Conservation (phyloP, 768 basidiomycete species). For the Boletus huronensis region DNA sequence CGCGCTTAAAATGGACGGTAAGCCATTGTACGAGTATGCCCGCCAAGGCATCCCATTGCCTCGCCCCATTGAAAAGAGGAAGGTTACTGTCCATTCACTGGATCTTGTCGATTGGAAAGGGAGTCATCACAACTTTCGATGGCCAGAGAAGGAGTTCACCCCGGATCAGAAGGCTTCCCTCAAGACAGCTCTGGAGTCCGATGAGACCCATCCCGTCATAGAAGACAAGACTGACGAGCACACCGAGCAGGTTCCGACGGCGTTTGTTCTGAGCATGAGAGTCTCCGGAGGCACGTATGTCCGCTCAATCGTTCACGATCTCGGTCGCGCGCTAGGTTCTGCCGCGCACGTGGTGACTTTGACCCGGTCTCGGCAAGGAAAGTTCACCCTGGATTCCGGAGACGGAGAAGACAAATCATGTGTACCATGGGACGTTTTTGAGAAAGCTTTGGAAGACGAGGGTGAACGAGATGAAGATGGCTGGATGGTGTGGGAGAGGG, state of each 20-base stretch:
- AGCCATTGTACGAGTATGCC: conserved; percentile 93
- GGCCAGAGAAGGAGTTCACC: conserved; percentile 70
- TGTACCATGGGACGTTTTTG: conserved; percentile 73
- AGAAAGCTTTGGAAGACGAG: conserved; percentile 48
- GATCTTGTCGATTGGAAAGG: conserved; percentile 79
- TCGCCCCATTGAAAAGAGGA: conserved; percentile 86
- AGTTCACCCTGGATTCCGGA: conserved; percentile 54
- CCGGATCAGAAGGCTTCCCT: conserved; percentile 68
- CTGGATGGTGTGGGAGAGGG: conserved; percentile 78
- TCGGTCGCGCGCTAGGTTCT: conserved; percentile 78
- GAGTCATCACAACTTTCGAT: conserved; percentile 67
- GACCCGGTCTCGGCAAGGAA: conserved; percentile 84
- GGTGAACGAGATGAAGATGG: conserved; percentile 65
- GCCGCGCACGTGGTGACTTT: conserved; percentile 93
- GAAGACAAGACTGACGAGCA: conserved; percentile 32
- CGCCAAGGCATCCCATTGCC: conserved; percentile 87
- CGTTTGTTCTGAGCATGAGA: conserved; percentile 86
- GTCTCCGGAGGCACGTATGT: conserved; percentile 98
- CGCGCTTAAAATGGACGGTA: conserved; percentile 98
- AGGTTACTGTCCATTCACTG: conserved; percentile 77
- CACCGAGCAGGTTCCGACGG: conserved; percentile 51
- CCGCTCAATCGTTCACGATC: conserved; percentile 90
- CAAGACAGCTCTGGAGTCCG: conserved; percentile 55
- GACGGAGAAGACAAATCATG: conserved; percentile 57
- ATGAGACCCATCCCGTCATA: conserved; percentile 39